phyloP scores from a whole-genome alignment of 1,284 basidiomycete species.

The Testicularia cyperi region DNA sequence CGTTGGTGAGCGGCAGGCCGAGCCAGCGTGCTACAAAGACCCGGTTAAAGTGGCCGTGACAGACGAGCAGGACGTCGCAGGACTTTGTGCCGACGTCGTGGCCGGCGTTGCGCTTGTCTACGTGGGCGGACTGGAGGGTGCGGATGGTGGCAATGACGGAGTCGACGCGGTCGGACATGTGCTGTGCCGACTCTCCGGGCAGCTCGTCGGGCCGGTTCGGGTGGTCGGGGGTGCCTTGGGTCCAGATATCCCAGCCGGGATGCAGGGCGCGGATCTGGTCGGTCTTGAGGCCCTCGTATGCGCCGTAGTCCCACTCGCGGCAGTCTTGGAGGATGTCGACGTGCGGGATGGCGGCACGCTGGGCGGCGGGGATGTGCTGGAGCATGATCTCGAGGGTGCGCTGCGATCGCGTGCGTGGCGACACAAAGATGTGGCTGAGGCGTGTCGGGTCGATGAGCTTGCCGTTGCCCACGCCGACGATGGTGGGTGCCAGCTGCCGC shows the following conservation, averaged over 20 bases:
- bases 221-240: slow-evolving; percentile 52
- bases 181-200: slow-evolving; percentile 52
- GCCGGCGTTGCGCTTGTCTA: slow-evolving; percentile 34
- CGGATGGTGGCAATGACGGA: slow-evolving; percentile 49
- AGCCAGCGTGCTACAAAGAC: slow-evolving; percentile 57
- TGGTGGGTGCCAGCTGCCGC: slow-evolving; percentile 41
- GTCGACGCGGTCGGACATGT: slow-evolving; percentile 53
- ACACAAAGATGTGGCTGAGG: slow-evolving; percentile 49
- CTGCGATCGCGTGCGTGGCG: slow-evolving; percentile 44
- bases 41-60: slow-evolving; percentile 57
- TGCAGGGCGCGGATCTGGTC: slow-evolving; percentile 41
- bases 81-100: slow-evolving; percentile 32
- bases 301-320: slow-evolving; percentile 59
- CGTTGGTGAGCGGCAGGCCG: slow-evolving; percentile 43
- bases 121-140: slow-evolving; percentile 41
- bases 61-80: slow-evolving; percentile 53
- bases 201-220: slow-evolving; percentile 32
- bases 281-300: slow-evolving; percentile 57
- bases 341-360: slow-evolving; percentile 22
- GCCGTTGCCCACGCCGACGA: slow-evolving; percentile 43
- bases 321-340: slow-evolving; percentile 45
- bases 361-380: slow-evolving; percentile 27
- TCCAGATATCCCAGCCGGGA: slow-evolving; percentile 57
- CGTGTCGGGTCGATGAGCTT: slow-evolving; percentile 48
- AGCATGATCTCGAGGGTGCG: slow-evolving; percentile 52